Conservation (phyloP, 106 monocot genomes). For the Vanilla planifolia region DNA sequence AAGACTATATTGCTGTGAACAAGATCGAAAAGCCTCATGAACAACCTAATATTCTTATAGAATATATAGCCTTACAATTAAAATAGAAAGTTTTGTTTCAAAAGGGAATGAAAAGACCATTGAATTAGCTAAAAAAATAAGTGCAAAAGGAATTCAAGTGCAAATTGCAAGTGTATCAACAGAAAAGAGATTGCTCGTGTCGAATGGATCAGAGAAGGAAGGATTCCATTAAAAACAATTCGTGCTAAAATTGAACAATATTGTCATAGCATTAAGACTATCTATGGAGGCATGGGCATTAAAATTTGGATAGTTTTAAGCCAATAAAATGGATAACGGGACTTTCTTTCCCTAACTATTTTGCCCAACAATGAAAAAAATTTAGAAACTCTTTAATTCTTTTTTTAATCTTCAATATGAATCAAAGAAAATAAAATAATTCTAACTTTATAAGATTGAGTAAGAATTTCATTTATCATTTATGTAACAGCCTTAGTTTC, state of each 20-base stretch:
- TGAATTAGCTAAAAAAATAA: not conserved
- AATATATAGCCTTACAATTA: conserved; percentile 3
- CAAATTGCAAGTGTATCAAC: not conserved
- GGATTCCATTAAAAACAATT: not conserved
- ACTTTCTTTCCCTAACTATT: too few relatives aligned
- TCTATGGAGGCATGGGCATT: not conserved
- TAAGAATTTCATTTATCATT: too few relatives aligned
- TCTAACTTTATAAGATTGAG: too few relatives aligned
- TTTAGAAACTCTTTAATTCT: too few relatives aligned
- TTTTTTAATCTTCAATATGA: too few relatives aligned
- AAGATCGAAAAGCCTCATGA: not conserved
- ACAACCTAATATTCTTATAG: not conserved
- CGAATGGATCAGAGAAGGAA: not conserved
- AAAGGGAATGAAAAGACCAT: conserved; percentile 1
- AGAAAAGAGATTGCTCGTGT: not conserved
- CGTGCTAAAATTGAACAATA: not conserved
- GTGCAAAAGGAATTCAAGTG: conserved; percentile 1
- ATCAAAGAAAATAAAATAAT: too few relatives aligned
- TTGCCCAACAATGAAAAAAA: too few relatives aligned
- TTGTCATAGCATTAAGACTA: not conserved
- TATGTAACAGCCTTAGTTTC: too few relatives aligned
- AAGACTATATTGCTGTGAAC: too few relatives aligned
- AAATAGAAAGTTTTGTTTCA: not conserved
- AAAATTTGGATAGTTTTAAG: conserved; percentile 2
- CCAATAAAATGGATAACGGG: too few relatives aligned